These are phyloP conservation scores for Schizophyllum commune DNA, from an alignment of 1,284 basidiomycete species.

Conservation along the genomic window DNA sequence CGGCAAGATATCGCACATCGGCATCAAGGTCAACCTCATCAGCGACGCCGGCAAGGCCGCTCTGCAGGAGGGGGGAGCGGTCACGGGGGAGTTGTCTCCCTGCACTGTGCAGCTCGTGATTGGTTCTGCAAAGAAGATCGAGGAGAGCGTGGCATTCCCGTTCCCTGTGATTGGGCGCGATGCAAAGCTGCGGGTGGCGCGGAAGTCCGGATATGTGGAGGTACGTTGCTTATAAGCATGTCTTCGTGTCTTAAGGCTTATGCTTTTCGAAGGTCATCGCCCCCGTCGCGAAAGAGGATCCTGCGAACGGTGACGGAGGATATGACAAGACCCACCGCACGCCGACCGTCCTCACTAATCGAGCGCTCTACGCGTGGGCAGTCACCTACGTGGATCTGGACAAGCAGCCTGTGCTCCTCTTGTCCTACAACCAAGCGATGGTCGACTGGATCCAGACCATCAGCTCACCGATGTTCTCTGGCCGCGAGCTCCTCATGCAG, in stretches of 20 bases:
- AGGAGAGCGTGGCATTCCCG: conserved; percentile 23
- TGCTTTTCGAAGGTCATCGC: not conserved
- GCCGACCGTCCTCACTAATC: conserved; percentile 13
- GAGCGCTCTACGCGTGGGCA: conserved; percentile 18
- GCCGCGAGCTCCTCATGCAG: conserved; percentile 18
- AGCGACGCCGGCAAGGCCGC: conserved; percentile 14
- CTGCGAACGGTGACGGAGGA: conserved; percentile 18
- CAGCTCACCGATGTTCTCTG: conserved; percentile 17
- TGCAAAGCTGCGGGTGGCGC: conserved; percentile 19
- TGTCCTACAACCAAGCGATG: not conserved
- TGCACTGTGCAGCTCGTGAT: conserved; percentile 24
- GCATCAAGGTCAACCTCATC: conserved; percentile 16
- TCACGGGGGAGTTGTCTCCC: conserved; percentile 23
- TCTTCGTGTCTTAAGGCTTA: not conserved
- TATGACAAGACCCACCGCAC: conserved; percentile 17
- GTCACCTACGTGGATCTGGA: conserved; percentile 13
- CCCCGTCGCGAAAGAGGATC: not conserved
- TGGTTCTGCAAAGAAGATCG: conserved; percentile 5
- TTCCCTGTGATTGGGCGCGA: conserved; percentile 24
- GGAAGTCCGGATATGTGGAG: conserved; percentile 25
- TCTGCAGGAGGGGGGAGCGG: conserved; percentile 16
- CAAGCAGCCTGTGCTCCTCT: not conserved
- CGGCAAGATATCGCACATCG: conserved; percentile 18
- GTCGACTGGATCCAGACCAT: not conserved
- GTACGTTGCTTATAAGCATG: conserved; percentile 10